Percentiles rank a stretch among this genome's conserved stretches.
Evolutionary conservation across 257 asterid species (phyloP).

Genomic region (Nicotiana undulata): DNA sequence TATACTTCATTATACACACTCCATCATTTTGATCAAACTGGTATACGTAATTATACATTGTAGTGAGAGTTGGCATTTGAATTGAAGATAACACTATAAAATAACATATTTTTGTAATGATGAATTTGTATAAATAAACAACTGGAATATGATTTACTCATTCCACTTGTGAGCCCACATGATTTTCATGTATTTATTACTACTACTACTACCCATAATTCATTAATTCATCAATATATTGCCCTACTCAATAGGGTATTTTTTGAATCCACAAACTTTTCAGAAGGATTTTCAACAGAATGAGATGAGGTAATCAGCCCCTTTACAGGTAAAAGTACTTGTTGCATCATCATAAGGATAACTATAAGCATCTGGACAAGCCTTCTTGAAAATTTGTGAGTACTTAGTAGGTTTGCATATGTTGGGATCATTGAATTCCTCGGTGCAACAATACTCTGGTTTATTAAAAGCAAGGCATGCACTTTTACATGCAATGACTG

Average conservation of each 20-base stretch:
- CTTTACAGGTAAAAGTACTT: constrained; percentile 53
- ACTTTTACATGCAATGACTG: constrained; percentile 48
- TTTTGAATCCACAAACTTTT: background rate
- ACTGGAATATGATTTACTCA: background rate
- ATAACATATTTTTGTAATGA: no score
- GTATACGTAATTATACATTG: no score
- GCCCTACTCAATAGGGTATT: background rate
- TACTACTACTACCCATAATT: background rate
- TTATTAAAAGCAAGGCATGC: constrained; percentile 44
- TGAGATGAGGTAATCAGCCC: constrained; percentile 31
- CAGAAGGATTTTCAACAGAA: constrained; percentile 23
- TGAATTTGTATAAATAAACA: background rate
- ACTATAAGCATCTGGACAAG: constrained; percentile 59
- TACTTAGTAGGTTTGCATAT: constrained; percentile 44
- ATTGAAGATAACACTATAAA: no score
- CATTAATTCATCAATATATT: background rate
- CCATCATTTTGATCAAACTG: no score
- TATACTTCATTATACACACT: no score
- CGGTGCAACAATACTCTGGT: constrained; percentile 57
- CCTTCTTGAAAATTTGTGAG: constrained; percentile 42
- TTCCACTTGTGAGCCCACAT: background rate
- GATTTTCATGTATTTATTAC: background rate
- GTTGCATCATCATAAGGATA: constrained; percentile 58
- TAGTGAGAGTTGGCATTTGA: no score
- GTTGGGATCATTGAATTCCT: constrained; percentile 33